Evolutionary conservation across 192 early-diverging fungal genomes (phyloP), one percentile per base, ranked within the genome.

Genomic region (Dimargaris xerosporica): DNA sequence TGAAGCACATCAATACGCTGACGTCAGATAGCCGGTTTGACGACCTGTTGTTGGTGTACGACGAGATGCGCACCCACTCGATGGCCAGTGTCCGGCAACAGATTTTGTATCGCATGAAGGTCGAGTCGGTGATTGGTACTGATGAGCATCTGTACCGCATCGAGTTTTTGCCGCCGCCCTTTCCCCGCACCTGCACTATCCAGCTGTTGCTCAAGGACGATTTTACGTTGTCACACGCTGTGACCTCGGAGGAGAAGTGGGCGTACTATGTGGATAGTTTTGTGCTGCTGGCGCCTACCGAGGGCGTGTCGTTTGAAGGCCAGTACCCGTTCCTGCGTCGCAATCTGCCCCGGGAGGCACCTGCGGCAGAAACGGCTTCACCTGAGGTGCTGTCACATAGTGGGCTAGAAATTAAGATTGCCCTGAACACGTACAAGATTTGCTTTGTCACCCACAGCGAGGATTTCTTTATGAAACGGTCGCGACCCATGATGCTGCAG

Each of bases 391-490:
- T 82, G 67, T 83, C 83, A 45, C 79, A 80, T 44, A 80, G 80
- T 69, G 90, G 87, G 12, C 74, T 99, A 52, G 91, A 99, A 71
- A 84, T 95, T 69, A 99, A 99, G 80, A 95, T 99, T 48, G 89
- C 90, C 46, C 82, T 91, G 50, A 94, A 97, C 70, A 94, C 94
- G 10, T 99, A 99, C 80, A 91, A 93, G 76, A 89, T 99, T 61
- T 98, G 92, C 68, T 99, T 93, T 70, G 86, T 99, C 29, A 90
- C 86, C 48, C 80, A 87, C 26, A 93, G 94, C 5, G 96, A 99
- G 69, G 96, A 99, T 63, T 84, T 80, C 72, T 96, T 90, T 77
- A 75, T 68, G 73, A 78, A 73, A 71, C 73, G 67, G 73, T 73
- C 63, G 59, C 73, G 54, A 58, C 46, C 62, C 17, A 42, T 50